These are phyloP conservation scores for Raphidocelis subcapitata DNA, from an alignment of 139 green algal species.

Conservation along the genomic window DNA sequence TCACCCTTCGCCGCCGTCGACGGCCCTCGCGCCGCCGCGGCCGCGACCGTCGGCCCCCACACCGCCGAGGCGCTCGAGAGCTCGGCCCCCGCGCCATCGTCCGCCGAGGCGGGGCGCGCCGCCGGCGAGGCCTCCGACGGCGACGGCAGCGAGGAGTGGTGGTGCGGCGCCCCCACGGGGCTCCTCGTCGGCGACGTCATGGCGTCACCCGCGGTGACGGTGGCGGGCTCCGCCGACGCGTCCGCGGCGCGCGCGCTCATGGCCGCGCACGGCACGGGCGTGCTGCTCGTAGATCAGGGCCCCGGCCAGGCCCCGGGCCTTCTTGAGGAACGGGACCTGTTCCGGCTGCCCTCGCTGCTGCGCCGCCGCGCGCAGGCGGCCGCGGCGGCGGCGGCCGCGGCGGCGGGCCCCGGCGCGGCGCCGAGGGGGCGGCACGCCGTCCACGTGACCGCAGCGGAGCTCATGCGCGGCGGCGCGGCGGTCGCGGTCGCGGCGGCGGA, in stretches of 20 bases:
- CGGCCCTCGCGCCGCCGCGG: too few relatives aligned
- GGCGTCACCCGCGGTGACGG: background rate
- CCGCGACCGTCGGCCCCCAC: too few relatives aligned
- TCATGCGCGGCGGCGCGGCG: background rate
- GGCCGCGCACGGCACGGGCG: background rate
- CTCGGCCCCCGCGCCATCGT: too few relatives aligned
- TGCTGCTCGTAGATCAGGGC: slow-evolving; percentile 38
- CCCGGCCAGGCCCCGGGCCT: slow-evolving; percentile 20
- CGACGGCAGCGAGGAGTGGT: background rate
- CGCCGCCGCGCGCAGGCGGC: background rate
- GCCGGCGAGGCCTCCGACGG: background rate
- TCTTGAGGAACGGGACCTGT: slow-evolving; percentile 4
- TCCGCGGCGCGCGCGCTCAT: background rate
- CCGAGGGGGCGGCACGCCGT: too few relatives aligned
- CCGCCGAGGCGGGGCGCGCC: background rate
- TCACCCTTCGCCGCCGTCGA: too few relatives aligned
- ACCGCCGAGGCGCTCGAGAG: too few relatives aligned
- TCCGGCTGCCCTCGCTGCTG: too few relatives aligned
- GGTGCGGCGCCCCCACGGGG: background rate
- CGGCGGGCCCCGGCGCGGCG: background rate
- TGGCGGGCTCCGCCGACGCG: slow-evolving; percentile 20
- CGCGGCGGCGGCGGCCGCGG: background rate
- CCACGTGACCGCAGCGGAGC: background rate
- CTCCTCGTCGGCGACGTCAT: background rate
- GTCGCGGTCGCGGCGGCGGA: background rate